Conservation (phyloP, 2,329 filamentous ascomycete genomes). For the Emmonsia crescens region DNA sequence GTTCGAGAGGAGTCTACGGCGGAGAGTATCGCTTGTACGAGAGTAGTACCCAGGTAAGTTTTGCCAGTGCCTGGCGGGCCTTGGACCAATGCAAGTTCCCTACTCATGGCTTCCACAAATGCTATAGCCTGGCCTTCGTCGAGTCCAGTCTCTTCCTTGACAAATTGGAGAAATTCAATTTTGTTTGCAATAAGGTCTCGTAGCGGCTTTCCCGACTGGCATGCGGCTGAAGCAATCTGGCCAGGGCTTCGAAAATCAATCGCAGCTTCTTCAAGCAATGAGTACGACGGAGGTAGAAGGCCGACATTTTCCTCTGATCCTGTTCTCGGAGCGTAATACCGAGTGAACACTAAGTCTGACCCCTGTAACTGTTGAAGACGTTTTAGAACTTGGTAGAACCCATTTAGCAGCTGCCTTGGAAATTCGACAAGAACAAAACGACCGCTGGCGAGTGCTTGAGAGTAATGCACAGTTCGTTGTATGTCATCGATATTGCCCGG, state of each 20-base stretch:
- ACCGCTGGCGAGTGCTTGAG: constrained; percentile 8
- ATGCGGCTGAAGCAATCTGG: not conserved
- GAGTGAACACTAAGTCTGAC: constrained; percentile 13
- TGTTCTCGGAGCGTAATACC: constrained; percentile 14
- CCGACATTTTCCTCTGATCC: constrained; percentile 2
- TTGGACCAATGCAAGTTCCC: constrained; percentile 18
- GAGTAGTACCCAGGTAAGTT: constrained; percentile 15
- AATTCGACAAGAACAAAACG: constrained; percentile 16
- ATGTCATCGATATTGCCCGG: constrained; percentile 14
- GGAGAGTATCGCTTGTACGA: constrained; percentile 17
- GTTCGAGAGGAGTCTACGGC: constrained; percentile 13
- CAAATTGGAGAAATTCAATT: constrained; percentile 4
- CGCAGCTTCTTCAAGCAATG: not conserved
- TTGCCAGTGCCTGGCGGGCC: constrained; percentile 23
- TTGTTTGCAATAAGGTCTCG: constrained; percentile 3
- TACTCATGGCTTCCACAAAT: constrained; percentile 14
- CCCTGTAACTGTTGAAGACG: constrained; percentile 10
- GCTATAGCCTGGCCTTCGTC: constrained; percentile 17
- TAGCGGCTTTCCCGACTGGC: not conserved
- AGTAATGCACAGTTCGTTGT: constrained; percentile 12
- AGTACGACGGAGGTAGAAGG: constrained; percentile 8
- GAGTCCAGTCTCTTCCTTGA: constrained; percentile 13
- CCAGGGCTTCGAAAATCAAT: not conserved
- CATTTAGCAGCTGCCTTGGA: constrained; percentile 13
- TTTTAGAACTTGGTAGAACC: constrained; percentile 14